Percentiles rank a stretch among this genome's conserved stretches.
Conservation (phyloP, 768 basidiomycete genomes). For the Suillus plorans region DNA sequence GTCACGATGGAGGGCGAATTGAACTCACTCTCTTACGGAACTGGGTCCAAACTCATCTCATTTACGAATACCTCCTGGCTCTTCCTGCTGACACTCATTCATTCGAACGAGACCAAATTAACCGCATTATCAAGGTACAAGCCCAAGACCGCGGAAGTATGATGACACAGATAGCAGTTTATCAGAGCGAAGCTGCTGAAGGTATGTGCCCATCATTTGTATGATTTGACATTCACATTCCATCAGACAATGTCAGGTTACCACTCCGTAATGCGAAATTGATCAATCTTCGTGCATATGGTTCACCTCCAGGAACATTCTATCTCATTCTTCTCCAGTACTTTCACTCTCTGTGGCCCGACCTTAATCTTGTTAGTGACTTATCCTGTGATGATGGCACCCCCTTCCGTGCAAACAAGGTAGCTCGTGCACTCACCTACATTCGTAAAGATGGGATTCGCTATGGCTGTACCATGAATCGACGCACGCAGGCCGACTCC, state of each 20-base stretch:
- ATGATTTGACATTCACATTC: neutral
- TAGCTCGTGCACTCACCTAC: neutral
- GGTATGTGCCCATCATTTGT: neutral
- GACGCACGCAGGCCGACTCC: neutral
- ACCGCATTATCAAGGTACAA: slow-evolving; percentile 16
- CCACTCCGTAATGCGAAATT: neutral
- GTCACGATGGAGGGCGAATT: slow-evolving; percentile 29
- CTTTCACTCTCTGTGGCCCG: neutral
- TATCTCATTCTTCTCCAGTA: neutral
- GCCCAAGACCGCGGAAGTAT: slow-evolving; percentile 1
- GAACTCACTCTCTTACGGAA: slow-evolving; percentile 30
- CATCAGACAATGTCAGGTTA: neutral
- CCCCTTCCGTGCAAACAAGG: neutral
- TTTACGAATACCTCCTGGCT: slow-evolving; percentile 22
- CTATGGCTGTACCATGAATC: neutral
- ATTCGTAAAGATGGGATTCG: slow-evolving; percentile 1
- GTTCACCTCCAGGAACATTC: neutral
- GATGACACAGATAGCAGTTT: neutral
- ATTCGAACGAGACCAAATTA: slow-evolving; percentile 11
- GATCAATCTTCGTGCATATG: neutral
- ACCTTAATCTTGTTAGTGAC: neutral
- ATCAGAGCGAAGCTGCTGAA: neutral
- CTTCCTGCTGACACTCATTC: slow-evolving; percentile 17
- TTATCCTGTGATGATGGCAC: neutral
- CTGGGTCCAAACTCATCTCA: slow-evolving; percentile 27